Evolutionary conservation across 208 protist genomes (phyloP).

Genomic region (Crithidia brevicula): DNA sequence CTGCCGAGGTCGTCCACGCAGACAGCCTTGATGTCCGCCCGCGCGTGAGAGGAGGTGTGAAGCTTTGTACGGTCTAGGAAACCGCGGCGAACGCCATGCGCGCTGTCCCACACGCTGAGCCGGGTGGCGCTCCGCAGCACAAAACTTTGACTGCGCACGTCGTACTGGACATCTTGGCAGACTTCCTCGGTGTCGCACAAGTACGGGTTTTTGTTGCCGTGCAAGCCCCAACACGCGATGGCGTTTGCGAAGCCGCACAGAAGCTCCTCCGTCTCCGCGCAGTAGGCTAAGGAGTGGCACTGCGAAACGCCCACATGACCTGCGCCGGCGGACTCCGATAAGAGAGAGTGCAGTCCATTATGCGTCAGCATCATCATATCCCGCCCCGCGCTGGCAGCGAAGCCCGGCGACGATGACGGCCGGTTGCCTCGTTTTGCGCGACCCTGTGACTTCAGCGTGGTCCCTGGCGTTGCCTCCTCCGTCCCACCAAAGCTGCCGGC

Average conservation of each 20-base stretch:
- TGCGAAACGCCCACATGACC: constrained; percentile 9
- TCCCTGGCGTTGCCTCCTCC: constrained; percentile 1
- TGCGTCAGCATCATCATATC: constrained; percentile 28
- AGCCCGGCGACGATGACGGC: neutral
- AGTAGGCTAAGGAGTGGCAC: constrained; percentile 47
- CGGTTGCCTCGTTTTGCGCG: neutral
- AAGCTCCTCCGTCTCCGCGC: constrained; percentile 60
- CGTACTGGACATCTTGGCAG: constrained; percentile 42
- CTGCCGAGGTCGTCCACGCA: constrained; percentile 65
- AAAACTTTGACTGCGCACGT: constrained; percentile 46
- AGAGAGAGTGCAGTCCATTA: constrained; percentile 28
- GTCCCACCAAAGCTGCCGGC: neutral
- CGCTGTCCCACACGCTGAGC: constrained; percentile 66
- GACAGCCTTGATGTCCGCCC: constrained; percentile 51
- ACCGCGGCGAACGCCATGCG: constrained; percentile 41
- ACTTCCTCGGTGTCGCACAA: constrained; percentile 59
- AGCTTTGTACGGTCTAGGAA: constrained; percentile 47
- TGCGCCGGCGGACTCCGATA: constrained; percentile 15
- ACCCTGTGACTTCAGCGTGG: constrained; percentile 10
- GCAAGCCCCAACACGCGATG: constrained; percentile 50
- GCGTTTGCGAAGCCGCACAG: constrained; percentile 58
- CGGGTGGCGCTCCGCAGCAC: constrained; percentile 68
- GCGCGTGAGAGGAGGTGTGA: constrained; percentile 14
- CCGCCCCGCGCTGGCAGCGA: constrained; percentile 6
- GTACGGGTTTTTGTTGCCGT: constrained; percentile 26